Conservation (phyloP, 257 asterid genomes). For the Rauvolfia tetraphylla region DNA sequence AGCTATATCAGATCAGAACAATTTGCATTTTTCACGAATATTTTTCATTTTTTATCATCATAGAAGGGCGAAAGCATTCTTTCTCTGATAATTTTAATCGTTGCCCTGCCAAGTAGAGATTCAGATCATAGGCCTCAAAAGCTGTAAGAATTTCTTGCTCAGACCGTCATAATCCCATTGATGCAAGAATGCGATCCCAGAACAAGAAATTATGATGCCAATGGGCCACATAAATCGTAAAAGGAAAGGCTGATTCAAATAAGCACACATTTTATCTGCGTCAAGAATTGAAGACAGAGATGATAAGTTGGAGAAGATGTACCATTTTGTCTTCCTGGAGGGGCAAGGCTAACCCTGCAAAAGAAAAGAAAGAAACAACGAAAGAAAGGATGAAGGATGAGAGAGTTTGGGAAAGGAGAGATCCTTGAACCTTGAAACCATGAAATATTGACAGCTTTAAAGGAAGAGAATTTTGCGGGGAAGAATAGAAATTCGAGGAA, state of each 20-base stretch:
- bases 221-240: not conserved
- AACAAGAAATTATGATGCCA: not conserved
- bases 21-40: not conserved
- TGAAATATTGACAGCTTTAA: constrained; percentile 14
- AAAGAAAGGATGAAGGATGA: not conserved
- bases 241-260: not conserved
- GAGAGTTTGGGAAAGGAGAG: constrained; percentile 5
- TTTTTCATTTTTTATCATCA: not conserved
- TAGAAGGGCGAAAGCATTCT: not conserved
- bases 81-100: not conserved
- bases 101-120: not conserved
- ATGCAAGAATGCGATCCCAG: not conserved
- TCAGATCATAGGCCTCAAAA: not conserved
- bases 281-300: not conserved
- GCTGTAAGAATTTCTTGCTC: not conserved
- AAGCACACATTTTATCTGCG: not conserved
- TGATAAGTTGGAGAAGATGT: not conserved
- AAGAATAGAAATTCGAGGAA: constrained; percentile 17
- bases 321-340: constrained; percentile 6
- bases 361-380: not conserved
- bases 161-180: not conserved
- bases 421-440: constrained; percentile 15
- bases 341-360: not conserved
- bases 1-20: not conserved
- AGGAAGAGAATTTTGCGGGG: constrained; percentile 20